A percentile compares a stretch with the other conserved stretches of the same genome.
Evolutionary conservation across 768 basidiomycete genomes (phyloP).

Genomic region (Mycena rosella): DNA sequence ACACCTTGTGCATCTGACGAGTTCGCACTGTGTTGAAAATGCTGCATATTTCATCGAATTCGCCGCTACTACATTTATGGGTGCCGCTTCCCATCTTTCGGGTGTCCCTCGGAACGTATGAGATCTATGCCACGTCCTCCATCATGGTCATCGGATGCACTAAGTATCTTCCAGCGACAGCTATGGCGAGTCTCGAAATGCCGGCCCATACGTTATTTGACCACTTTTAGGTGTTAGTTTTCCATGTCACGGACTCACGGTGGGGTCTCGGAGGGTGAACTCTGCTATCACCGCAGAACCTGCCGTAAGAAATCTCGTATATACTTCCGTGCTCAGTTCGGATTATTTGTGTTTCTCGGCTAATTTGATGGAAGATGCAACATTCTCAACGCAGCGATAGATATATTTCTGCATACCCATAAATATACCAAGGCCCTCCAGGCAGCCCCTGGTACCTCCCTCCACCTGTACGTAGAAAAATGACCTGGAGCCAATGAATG

Average conservation of each 20-base stretch:
- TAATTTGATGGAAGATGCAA: too few relatives aligned
- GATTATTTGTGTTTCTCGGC: too few relatives aligned
- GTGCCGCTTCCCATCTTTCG: constrained; percentile 16
- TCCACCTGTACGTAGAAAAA: too few relatives aligned
- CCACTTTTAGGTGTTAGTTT: constrained; percentile 9
- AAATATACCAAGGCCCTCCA: too few relatives aligned
- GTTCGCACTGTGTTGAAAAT: constrained; percentile 2
- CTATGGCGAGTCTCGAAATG: constrained; percentile 5
- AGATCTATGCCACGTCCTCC: constrained; percentile 8
- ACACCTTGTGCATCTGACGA: background rate
- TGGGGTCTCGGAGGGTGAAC: constrained; percentile 2
- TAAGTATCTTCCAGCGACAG: background rate
- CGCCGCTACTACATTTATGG: constrained; percentile 10
- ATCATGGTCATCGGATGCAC: constrained; percentile 12
- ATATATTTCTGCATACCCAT: constrained; percentile 7
- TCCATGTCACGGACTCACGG: constrained; percentile 15
- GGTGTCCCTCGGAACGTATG: background rate
- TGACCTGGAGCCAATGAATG: too few relatives aligned
- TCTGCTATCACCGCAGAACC: constrained; percentile 15
- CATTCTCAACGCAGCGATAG: constrained; percentile 15
- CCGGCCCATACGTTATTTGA: constrained; percentile 7
- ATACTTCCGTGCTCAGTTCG: too few relatives aligned
- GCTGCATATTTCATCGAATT: constrained; percentile 9
- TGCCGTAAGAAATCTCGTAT: constrained; percentile 13
- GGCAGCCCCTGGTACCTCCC: too few relatives aligned